Evolutionary conservation across 140 eudicot genomes (phyloP), one percentile per base, ranked within the genome.

Genomic region (Erigeron philadelphicus): DNA sequence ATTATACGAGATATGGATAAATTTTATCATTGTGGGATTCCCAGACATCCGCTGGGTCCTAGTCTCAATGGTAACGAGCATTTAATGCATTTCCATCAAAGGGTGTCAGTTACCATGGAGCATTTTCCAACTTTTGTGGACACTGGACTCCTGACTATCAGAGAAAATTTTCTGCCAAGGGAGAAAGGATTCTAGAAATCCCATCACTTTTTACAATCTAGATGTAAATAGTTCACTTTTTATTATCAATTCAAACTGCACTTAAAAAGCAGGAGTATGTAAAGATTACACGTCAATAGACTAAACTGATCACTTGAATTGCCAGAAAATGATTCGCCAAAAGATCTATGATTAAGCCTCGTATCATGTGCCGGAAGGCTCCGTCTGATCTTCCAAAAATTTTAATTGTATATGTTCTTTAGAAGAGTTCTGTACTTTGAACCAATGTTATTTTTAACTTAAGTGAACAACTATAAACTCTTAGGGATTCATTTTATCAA

Each of bases 401-500:
- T 15, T n/a, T 11, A 46, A n/a, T 9, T 61, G 40, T 18, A 23
- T 11, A 71, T 57, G 56, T 49, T 60, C 62, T 11, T 15, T 11
- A 8, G 12, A 61, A 19, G 58, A 72, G 2, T 47, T 18, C 19
- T 60, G 40, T 25, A 47, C 38, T 70, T 42, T 55, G 13, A 70
- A 53, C 45, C 41, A 8, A 16, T 57, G 35, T 70, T 58, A 42
- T 31, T 31, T 2, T 31, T 31, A 31, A 41, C 0, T 31, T 31
- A 31, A 41, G 42, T 69, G 43, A 17, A 55, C 9, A 3, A 11
- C 6, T 17, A 71, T 11, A 71, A 60, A 6, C 15, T 31, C 8
- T 18, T 52, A 52, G 35, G 44, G 56, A 47, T 15, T 63, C 19
- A 59, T 43, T 46, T 46, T 64, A 13, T 73, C 56, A 13, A 35